Evolutionary conservation across 1,284 basidiomycete species (phyloP).

Genomic region (Trametes hirsuta): DNA sequence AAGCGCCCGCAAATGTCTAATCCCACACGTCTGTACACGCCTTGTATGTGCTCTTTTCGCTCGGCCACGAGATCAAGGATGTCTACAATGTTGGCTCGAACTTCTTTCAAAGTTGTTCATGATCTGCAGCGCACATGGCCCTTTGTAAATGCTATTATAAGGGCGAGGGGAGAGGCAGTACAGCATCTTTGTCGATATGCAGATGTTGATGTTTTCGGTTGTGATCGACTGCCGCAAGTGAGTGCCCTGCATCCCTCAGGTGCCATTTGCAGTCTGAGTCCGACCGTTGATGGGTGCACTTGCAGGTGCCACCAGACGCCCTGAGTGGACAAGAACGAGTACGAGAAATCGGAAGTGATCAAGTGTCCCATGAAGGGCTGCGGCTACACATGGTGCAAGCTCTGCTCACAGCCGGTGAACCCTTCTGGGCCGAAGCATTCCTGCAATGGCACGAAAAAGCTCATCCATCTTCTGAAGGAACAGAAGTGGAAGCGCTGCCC

Average conservation of each 20-base stretch:
- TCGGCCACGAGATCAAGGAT: no score
- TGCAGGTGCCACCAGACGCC: constrained; percentile 48
- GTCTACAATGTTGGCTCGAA: no score
- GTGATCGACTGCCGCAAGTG: constrained; percentile 56
- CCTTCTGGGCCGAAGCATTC: constrained; percentile 47
- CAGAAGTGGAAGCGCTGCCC: constrained; percentile 63
- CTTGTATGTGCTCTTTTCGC: no score
- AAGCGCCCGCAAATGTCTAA: no score
- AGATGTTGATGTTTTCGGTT: constrained; percentile 54
- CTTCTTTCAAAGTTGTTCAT: no score
- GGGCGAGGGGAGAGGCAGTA: constrained; percentile 42
- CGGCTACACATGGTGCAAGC: constrained; percentile 54
- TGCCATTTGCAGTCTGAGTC: no score
- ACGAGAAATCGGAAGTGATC: constrained; percentile 43
- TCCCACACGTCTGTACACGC: no score
- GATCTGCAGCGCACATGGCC: no score
- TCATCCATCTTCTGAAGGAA: constrained; percentile 52
- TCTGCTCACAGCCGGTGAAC: constrained; percentile 49
- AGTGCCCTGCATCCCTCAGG: no score
- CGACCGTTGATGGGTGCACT: no score
- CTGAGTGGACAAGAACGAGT: constrained; percentile 53
- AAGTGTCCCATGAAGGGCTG: constrained; percentile 51
- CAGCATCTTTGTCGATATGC: constrained; percentile 54
- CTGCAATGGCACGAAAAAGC: constrained; percentile 57
- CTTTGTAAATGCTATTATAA: no score